Evolutionary conservation across 495 filamentous ascomycete species (phyloP).

Genomic region (Elaphomyces granulatus): DNA sequence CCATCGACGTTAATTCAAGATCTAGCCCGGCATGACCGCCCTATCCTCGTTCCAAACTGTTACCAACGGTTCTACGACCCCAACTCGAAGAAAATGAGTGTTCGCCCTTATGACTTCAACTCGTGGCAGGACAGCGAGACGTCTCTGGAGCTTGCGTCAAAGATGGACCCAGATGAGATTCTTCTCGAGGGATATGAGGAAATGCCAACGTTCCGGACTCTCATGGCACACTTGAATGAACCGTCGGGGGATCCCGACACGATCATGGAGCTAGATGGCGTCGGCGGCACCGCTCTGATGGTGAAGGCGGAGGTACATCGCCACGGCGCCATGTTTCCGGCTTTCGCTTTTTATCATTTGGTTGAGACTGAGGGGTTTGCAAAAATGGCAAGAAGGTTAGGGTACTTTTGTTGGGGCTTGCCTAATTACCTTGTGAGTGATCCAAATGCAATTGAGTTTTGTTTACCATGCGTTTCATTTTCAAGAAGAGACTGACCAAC

Average conservation of each 20-base stretch:
- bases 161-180: conserved; percentile 83
- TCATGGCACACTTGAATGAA: conserved; percentile 75
- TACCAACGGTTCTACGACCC: conserved; percentile 75
- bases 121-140: conserved; percentile 80
- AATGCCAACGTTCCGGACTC: conserved; percentile 73
- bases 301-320: conserved; percentile 97
- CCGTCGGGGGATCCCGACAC: conserved; percentile 32
- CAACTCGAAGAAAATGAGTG: conserved; percentile 49
- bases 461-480: conserved; percentile 1
- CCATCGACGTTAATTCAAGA: conserved; percentile 82
- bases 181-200: conserved; percentile 86
- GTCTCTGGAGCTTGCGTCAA: conserved; percentile 56
- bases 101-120: conserved; percentile 92
- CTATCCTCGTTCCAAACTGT: conserved; percentile 89
- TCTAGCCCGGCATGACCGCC: conserved; percentile 69
- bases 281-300: conserved; percentile 83
- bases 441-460: background rate
- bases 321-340: conserved; percentile 96
- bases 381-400: conserved; percentile 83
- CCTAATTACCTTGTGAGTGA: conserved; percentile 87
- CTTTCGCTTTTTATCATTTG: conserved; percentile 90
- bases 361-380: conserved; percentile 98
- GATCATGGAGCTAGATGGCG: conserved; percentile 71
- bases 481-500: conserved; percentile 9
- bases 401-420: conserved; percentile 69